These are phyloP conservation scores for Penicillium hesseltinei DNA, from an alignment of 2,329 filamentous ascomycete genomes.

Conservation along the genomic window DNA sequence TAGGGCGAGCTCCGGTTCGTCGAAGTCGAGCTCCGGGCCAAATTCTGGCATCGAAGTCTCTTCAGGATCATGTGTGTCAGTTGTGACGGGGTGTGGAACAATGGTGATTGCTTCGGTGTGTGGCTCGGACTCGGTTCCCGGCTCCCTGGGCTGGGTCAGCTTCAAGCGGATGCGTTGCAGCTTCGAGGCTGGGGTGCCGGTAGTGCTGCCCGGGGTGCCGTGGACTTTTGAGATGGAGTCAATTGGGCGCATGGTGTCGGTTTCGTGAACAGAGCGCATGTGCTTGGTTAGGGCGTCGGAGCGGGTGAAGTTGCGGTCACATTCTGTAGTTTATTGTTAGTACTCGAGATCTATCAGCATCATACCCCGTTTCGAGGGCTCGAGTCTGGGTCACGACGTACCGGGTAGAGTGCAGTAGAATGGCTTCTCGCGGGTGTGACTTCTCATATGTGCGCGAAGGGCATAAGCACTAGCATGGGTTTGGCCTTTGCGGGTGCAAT, in stretches of 20 bases:
- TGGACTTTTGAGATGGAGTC: constrained; percentile 45
- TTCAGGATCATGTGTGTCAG: constrained; percentile 33
- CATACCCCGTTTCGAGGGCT: not conserved
- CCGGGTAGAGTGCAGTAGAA: constrained; percentile 95
- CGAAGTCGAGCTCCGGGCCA: constrained; percentile 42
- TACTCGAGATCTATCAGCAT: not conserved
- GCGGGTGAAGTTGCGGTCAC: constrained; percentile 91
- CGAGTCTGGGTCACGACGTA: constrained; percentile 44
- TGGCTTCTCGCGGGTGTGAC: constrained; percentile 95
- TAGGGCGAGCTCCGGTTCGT: constrained; percentile 45
- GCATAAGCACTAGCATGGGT: constrained; percentile 95
- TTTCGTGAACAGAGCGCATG: constrained; percentile 98
- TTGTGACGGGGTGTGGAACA: constrained; percentile 24
- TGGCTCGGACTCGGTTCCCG: constrained; percentile 19
- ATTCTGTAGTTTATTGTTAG: constrained; percentile 60
- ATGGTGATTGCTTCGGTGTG: constrained; percentile 20
- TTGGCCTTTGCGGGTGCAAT: constrained; percentile 82
- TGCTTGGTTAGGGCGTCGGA: constrained; percentile 96
- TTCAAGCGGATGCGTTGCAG: constrained; percentile 45
- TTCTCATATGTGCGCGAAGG: constrained; percentile 93
- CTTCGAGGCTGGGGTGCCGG: constrained; percentile 32
- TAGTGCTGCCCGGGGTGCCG: constrained; percentile 24
- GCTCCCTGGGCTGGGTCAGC: constrained; percentile 36
- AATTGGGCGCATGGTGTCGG: constrained; percentile 78
- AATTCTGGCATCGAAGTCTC: constrained; percentile 40